A percentile compares a stretch with the other conserved stretches of the same genome.
phyloP scores from a whole-genome alignment of 257 asterid genomes.

The Forsythia viridissima region DNA sequence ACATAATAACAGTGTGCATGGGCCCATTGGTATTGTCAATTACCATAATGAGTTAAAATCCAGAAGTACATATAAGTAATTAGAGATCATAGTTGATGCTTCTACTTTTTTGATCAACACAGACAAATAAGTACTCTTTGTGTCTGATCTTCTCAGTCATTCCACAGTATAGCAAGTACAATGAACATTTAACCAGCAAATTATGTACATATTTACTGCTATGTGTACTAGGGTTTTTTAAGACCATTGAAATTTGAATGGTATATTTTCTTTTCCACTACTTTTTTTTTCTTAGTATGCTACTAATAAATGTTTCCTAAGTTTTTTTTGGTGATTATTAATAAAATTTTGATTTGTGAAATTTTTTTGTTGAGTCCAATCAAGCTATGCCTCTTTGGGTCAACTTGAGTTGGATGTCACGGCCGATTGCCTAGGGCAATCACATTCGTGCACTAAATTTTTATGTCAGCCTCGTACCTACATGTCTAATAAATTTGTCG shows the following conservation, averaged over 20 bases:
- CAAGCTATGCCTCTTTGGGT: no score
- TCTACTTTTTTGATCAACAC: not conserved
- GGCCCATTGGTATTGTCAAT: not conserved
- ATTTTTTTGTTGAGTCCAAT: no score
- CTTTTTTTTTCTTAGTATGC: no score
- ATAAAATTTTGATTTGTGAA: no score
- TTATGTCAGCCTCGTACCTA: no score
- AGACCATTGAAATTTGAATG: not conserved
- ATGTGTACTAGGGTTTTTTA: not conserved
- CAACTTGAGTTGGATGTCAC: no score
- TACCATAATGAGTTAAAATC: not conserved
- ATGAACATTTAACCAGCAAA: not conserved
- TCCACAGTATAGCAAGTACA: not conserved
- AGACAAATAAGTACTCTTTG: constrained; percentile 2
- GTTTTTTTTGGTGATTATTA: no score
- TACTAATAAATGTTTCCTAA: no score
- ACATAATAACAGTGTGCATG: not conserved
- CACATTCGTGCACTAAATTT: no score
- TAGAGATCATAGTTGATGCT: not conserved
- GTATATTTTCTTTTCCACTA: not conserved
- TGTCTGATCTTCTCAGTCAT: not conserved
- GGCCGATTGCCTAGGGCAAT: no score
- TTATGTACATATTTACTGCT: not conserved
- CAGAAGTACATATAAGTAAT: not conserved
- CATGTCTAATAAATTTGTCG: no score